Conservation (phyloP, 768 basidiomycete species). For the Russula sp. region DNA sequence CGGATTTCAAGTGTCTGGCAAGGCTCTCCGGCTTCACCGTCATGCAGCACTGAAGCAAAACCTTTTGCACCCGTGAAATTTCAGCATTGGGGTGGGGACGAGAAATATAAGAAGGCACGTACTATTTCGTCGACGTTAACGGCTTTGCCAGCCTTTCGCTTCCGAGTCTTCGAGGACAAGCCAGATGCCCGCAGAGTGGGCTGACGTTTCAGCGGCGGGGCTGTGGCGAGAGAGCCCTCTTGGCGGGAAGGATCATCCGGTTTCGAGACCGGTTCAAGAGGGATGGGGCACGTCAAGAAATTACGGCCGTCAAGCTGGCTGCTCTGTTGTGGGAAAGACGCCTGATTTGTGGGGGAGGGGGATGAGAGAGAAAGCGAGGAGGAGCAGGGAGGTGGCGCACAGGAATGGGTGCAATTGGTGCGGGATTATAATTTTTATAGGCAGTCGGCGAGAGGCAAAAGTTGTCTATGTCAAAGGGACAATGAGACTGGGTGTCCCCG, state of each 20-base stretch:
- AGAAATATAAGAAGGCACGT: slow-evolving; percentile 5
- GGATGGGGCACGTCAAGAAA: background rate
- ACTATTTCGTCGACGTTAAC: slow-evolving; percentile 11
- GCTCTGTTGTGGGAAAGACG: background rate
- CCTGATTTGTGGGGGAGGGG: background rate
- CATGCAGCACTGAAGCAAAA: slow-evolving; percentile 23
- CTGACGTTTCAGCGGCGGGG: background rate
- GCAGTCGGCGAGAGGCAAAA: background rate
- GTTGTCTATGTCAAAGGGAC: background rate
- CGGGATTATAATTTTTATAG: background rate
- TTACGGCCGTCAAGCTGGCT: background rate
- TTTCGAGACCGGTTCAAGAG: background rate
- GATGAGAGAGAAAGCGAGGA: background rate
- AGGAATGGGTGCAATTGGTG: background rate
- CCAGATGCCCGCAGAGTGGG: slow-evolving; percentile 1
- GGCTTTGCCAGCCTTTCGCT: slow-evolving; percentile 8
- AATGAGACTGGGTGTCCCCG: slow-evolving; percentile 6
- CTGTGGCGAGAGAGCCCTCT: background rate
- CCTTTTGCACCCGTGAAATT: background rate
- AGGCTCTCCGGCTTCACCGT: slow-evolving; percentile 26
- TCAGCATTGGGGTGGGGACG: background rate
- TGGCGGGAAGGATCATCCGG: background rate
- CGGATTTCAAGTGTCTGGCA: slow-evolving; percentile 22
- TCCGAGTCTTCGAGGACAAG: slow-evolving; percentile 6
- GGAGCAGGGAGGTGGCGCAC: background rate